phyloP scores from a whole-genome alignment of 805 yeast genomes.

The Ogataea trehaloabstinens region DNA sequence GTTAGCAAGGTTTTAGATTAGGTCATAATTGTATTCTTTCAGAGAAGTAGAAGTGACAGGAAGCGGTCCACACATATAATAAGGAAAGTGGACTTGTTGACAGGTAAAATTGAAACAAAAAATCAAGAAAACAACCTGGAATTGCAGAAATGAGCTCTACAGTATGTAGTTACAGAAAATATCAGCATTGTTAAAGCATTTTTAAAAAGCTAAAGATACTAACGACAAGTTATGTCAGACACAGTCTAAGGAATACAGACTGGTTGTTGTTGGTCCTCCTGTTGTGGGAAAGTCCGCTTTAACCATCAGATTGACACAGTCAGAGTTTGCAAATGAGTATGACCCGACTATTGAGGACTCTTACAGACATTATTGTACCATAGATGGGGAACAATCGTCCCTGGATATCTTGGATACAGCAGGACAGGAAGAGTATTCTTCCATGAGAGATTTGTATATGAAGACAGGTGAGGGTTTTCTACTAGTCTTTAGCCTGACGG shows the following conservation, averaged over 20 bases:
- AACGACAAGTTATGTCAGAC: too few species aligned
- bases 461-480: slow-evolving; percentile 94
- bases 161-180: too few species aligned
- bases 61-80: too few species aligned
- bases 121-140: too few species aligned
- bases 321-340: slow-evolving; percentile 94
- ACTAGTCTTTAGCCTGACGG: slow-evolving; percentile 84
- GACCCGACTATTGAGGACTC: slow-evolving; percentile 97
- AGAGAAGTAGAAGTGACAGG: too few species aligned
- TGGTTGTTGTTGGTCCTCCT: slow-evolving; percentile 98
- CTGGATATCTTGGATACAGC: slow-evolving; percentile 95
- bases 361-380: slow-evolving; percentile 80
- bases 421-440: slow-evolving; percentile 95
- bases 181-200: too few species aligned
- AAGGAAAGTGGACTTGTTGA: too few species aligned
- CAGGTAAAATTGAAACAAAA: too few species aligned
- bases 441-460: slow-evolving; percentile 93
- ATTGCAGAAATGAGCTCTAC: too few species aligned
- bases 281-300: slow-evolving; percentile 98
- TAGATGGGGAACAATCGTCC: slow-evolving; percentile 74
- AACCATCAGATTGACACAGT: slow-evolving; percentile 91
- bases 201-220: too few species aligned
- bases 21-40: too few species aligned
- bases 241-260: slow-evolving; percentile 65
- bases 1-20: too few species aligned